Evolutionary conservation across 2,329 filamentous ascomycete genomes (phyloP).

Genomic region (Falciphora oryzae): DNA sequence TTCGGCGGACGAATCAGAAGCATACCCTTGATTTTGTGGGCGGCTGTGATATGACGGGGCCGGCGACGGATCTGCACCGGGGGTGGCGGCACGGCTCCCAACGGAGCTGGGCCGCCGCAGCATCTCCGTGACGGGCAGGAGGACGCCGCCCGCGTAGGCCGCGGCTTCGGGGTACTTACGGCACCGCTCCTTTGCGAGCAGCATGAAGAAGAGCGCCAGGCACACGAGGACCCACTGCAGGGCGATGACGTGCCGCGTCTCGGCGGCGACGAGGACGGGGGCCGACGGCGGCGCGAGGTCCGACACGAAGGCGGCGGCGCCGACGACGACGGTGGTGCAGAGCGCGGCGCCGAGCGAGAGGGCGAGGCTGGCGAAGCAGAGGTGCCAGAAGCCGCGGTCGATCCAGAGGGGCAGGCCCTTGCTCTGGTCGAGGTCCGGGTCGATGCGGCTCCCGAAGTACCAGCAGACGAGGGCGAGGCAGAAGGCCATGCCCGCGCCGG

Average conservation of each 20-base stretch:
- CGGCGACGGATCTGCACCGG: too few species aligned
- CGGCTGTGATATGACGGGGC: too few species aligned
- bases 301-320: not conserved
- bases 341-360: not conserved
- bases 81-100: too few species aligned
- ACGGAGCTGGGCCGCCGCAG: too few species aligned
- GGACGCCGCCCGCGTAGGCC: too few species aligned
- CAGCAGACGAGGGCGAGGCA: not conserved
- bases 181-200: too few species aligned
- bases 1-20: too few species aligned
- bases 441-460: not conserved
- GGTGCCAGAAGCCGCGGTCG: not conserved
- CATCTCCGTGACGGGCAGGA: too few species aligned
- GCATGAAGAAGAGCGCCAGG: too few species aligned
- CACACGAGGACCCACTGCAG: not conserved
- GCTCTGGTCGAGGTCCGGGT: not conserved
- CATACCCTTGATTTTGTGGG: too few species aligned
- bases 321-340: not conserved
- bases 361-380: not conserved
- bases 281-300: not conserved
- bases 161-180: too few species aligned
- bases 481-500: not conserved
- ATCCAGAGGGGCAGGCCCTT: too few species aligned
- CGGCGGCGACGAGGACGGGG: not conserved
- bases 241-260: not conserved